Evolutionary conservation across 257 asterid genomes (phyloP), one percentile per base, ranked within the genome.

Genomic region (Plantago elongata): DNA sequence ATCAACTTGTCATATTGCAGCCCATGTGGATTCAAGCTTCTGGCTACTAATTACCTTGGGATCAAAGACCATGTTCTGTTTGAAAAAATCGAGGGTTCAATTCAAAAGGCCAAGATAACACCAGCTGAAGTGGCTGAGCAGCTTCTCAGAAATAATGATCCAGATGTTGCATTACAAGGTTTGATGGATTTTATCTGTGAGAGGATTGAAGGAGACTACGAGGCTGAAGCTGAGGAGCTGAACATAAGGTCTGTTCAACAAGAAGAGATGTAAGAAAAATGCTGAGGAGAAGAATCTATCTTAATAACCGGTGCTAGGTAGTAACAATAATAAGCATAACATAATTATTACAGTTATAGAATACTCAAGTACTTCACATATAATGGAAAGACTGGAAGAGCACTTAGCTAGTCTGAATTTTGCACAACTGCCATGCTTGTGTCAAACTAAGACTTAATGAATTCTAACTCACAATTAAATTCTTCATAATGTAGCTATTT

Each of bases 121-220:
- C 95, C 95, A 0, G 90, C 95, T 14, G 86, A 87, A 69, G 84
- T 85, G 13, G 96, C 95, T 0, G 96, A 85, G 75, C 87, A 81
- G 46, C 78, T 88, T 63, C 74, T 88, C 70, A 79, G 76, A 80
- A 54, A 57, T 7, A 83, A 83, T 15, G 88, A 83, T 1, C 50
- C 69, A 15, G 72, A 78, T 45, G 71, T 34, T 68, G 56, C 79
- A 3, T 90, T 85, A 22, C 37, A 59, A 57, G 89, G 86, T 43
- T 15, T 88, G 72, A 13, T 83, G 38, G 74, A 54, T 27, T 83
- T 87, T 62, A 66, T 84, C 9, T 75, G 65, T 11, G 34, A 43
- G 7, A 84, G 78, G 71, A 69, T 64, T 5, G 59, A 66, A 11
- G 76, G 71, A 43, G 51, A 45, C 9, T 72, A 74, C 57, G 78